Base-by-base conservation (phyloP, 2,329 filamentous ascomycete genomes). In the Verticillium isaacii region DNA sequence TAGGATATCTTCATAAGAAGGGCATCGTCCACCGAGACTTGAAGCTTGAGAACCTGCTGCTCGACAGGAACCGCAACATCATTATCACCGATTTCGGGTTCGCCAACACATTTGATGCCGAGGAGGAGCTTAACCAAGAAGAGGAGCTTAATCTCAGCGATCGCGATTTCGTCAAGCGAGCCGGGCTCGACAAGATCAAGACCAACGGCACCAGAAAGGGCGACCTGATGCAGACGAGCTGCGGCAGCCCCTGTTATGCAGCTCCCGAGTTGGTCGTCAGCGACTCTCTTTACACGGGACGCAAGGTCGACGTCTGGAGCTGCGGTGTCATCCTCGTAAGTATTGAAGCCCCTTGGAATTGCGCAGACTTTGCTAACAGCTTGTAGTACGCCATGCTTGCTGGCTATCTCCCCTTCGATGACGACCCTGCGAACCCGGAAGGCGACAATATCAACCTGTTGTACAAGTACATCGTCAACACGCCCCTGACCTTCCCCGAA, bases 61-160 rank as follows among this genome's bases (percentile, higher is more conserved):
- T 99, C 59, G 95, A 99, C 77, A 89, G 94, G 65, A 97, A 99
- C 73, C 90, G 93, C 66, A 99, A 99, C 80, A 98, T 99, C 72
- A 99, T 99, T 78, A 99, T 99, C 72, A 99, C 95, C 17, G 95
- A 99, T 77, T 99, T 99, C 77, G 95, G 95, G 19, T 99, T 99
- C 74, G 95, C 95, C 68, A 99, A 99, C 76, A 98, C 93, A 0
- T 99, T 99, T 72, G 91, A 97, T 71, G 87, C 95, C 0, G 79
- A 82, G 39, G 95, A 99, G 71, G 93, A 97, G 73, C 83, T 99
- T 45, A 87, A 86, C 5, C 92, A 97, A 63, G 93, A 97, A 63
- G 90, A 97, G 67, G 95, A 98, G 75, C 86, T 92, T 70, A 91
- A 93, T 66, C 80, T 99, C 25, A 85, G 86, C 32, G 94, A 97